Evolutionary conservation across 1,139 yeast genomes (phyloP).

Genomic region (Nadsonia commutata): DNA sequence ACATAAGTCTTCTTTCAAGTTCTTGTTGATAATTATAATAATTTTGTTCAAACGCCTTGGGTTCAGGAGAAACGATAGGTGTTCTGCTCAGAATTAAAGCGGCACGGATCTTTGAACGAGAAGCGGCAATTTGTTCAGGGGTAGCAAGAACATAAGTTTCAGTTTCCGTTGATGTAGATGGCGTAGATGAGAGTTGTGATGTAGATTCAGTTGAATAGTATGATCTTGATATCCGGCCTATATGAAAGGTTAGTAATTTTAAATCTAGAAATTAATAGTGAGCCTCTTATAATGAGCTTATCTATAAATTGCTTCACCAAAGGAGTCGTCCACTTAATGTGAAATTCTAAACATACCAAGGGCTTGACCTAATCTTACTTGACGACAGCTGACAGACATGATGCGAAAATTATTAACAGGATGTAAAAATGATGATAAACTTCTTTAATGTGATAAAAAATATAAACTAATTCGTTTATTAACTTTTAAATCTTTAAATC

Average conservation of each 20-base stretch:
- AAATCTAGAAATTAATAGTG: no score
- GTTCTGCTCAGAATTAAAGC: conserved; percentile 56
- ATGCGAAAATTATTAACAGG: not conserved
- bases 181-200: not conserved
- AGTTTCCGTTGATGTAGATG: not conserved
- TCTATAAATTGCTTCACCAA: no score
- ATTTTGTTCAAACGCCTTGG: conserved; percentile 54
- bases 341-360: not conserved
- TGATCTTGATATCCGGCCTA: not conserved
- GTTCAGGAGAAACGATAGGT: conserved; percentile 72
- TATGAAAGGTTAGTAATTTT: no score
- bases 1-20: conserved; percentile 80
- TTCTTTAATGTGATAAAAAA: not conserved
- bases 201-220: not conserved
- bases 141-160: not conserved
- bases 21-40: conserved; percentile 77
- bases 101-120: conserved; percentile 16
- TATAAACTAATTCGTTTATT: not conserved
- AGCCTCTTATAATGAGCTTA: no score
- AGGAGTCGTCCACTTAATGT: no score
- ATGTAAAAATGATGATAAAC: not conserved
- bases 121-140: conserved; percentile 1
- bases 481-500: no score
- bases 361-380: not conserved
- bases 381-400: not conserved